Evolutionary conservation across 176 grass and related monocot genomes (phyloP).

Genomic region (Avena insularis): DNA sequence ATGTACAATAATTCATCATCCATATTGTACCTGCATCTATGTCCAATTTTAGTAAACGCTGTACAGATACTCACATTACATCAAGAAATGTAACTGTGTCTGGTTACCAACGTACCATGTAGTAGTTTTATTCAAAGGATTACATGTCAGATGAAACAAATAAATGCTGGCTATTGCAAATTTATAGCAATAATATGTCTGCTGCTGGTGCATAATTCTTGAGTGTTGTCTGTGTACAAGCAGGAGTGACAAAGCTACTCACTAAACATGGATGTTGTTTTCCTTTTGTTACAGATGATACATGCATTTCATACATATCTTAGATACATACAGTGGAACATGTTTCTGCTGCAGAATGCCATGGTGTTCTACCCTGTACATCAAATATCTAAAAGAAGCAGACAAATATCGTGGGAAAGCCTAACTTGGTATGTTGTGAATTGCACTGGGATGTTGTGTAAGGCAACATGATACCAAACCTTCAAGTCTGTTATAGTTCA

Average conservation of each 20-base stretch:
- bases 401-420: neutral
- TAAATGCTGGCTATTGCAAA: neutral
- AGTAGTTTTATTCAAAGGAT: neutral
- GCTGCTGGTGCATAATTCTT: neutral
- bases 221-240: neutral
- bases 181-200: neutral
- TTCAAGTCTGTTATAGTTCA: neutral
- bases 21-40: constrained; percentile 14
- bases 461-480: neutral
- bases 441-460: constrained; percentile 9
- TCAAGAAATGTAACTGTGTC: neutral
- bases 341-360: neutral
- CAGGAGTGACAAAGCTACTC: neutral
- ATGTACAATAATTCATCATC: neutral
- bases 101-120: neutral
- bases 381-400: constrained; percentile 17
- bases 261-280: neutral
- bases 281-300: constrained; percentile 10
- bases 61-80: constrained; percentile 37
- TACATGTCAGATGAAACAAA: neutral
- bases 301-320: constrained; percentile 3
- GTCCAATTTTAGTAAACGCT: constrained; percentile 8
- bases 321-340: neutral
- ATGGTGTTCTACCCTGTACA: neutral
- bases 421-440: neutral